These are phyloP conservation scores for Tulasnella sp. DNA, from an alignment of 768 basidiomycete species.

Conservation along the genomic window DNA sequence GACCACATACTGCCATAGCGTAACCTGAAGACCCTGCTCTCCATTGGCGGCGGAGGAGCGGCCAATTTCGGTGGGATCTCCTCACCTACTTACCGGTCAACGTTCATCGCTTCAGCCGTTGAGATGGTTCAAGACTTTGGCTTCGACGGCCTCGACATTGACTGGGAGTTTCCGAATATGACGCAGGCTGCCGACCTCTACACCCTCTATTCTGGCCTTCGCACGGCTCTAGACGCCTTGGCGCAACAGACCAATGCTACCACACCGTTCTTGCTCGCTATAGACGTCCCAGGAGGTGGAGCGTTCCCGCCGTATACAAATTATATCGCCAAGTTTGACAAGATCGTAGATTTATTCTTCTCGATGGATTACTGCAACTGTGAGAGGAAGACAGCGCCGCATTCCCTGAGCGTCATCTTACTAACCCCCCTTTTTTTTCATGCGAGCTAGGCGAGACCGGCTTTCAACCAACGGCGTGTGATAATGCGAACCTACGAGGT, in stretches of 20 bases:
- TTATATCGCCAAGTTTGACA: slow-evolving; percentile 42
- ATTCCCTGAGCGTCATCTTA: too few species aligned
- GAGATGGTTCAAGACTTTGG: slow-evolving; percentile 31
- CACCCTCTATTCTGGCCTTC: slow-evolving; percentile 49
- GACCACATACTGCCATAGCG: too few species aligned
- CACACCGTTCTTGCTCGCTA: slow-evolving; percentile 47
- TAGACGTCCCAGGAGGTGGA: slow-evolving; percentile 36
- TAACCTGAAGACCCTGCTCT: slow-evolving; percentile 28
- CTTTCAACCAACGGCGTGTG: slow-evolving; percentile 58
- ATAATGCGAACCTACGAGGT: slow-evolving; percentile 47
- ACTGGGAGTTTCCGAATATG: slow-evolving; percentile 26
- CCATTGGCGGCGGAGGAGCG: slow-evolving; percentile 25
- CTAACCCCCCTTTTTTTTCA: slow-evolving; percentile 25
- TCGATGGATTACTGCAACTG: too few species aligned
- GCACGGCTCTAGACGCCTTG: slow-evolving; percentile 50
- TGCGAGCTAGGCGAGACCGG: slow-evolving; percentile 61
- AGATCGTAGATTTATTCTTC: too few species aligned
- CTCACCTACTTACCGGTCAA: slow-evolving; percentile 10
- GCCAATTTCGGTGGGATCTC: not conserved
- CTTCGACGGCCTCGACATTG: slow-evolving; percentile 25
- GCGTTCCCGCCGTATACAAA: slow-evolving; percentile 29
- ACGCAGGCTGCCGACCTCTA: slow-evolving; percentile 57
- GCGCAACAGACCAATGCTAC: slow-evolving; percentile 53
- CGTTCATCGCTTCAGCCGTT: slow-evolving; percentile 22
- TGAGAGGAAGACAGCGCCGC: not conserved